Percentiles rank a stretch among this genome's conserved stretches.
Conservation (phyloP, 2,329 filamentous ascomycete genomes). For the Trichoderma sp. region DNA sequence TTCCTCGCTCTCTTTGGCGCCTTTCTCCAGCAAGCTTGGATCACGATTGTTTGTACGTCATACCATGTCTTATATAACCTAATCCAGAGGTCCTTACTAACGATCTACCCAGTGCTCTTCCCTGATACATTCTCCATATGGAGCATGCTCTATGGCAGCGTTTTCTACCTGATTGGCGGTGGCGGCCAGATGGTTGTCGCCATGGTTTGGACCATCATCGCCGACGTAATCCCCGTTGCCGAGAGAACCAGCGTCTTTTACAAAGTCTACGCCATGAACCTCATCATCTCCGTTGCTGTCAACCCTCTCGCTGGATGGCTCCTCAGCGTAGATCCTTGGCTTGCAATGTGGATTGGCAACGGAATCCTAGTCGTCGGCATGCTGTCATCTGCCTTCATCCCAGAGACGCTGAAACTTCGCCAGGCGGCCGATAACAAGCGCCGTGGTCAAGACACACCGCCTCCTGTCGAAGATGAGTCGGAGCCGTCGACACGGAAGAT, state of each 20-base stretch:
- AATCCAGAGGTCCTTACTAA: background rate
- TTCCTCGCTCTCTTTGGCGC: constrained; percentile 37
- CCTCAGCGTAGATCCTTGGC: constrained; percentile 40
- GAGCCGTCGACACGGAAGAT: constrained; percentile 16
- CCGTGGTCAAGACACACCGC: background rate
- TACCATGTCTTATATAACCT: background rate
- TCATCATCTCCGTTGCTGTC: constrained; percentile 39
- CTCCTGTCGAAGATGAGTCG: constrained; percentile 9
- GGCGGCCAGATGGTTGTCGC: constrained; percentile 39
- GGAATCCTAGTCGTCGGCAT: constrained; percentile 32
- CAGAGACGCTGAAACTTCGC: constrained; percentile 43
- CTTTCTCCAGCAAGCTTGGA: constrained; percentile 31
- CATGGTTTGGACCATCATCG: constrained; percentile 46
- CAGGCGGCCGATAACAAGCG: constrained; percentile 30
- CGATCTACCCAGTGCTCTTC: constrained; percentile 33
- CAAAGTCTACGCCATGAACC: constrained; percentile 36
- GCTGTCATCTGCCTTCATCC: constrained; percentile 35
- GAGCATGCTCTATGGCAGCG: constrained; percentile 35
- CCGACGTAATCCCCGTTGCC: constrained; percentile 42
- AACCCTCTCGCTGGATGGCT: constrained; percentile 43
- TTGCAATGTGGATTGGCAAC: constrained; percentile 39
- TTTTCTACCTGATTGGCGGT: constrained; percentile 43
- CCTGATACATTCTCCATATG: constrained; percentile 42
- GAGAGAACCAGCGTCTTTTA: constrained; percentile 43
- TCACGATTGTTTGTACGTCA: constrained; percentile 34